Evolutionary conservation across 164 flowering plant species (phyloP).

Genomic region (Houttuynia cordata): DNA sequence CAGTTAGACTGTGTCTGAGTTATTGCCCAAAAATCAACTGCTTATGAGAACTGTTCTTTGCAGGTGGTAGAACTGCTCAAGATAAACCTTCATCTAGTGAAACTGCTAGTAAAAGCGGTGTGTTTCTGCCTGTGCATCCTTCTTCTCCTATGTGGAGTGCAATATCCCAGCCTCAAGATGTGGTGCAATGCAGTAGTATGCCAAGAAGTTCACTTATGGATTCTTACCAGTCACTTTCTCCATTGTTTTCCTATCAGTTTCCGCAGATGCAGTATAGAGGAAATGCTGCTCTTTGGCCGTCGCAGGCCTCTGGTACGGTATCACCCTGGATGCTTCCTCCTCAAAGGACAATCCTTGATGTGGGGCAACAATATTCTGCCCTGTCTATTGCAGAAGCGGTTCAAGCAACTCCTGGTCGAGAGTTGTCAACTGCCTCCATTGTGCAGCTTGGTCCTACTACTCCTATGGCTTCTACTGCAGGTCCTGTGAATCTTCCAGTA

Average conservation of each 20-base stretch:
- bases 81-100: slow-evolving; percentile 32
- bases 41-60: slow-evolving; percentile 8
- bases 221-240: slow-evolving; percentile 39
- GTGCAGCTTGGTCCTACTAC: slow-evolving; percentile 25
- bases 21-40: background rate
- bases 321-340: slow-evolving; percentile 57
- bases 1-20: background rate
- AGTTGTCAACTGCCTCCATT: slow-evolving; percentile 27
- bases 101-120: slow-evolving; percentile 34
- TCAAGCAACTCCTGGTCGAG: slow-evolving; percentile 47
- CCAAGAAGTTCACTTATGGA: slow-evolving; percentile 41
- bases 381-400: slow-evolving; percentile 46
- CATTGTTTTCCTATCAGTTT: slow-evolving; percentile 57
- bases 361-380: slow-evolving; percentile 32
- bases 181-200: slow-evolving; percentile 26
- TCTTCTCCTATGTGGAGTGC: slow-evolving; percentile 84
- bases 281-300: slow-evolving; percentile 45
- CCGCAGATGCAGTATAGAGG: slow-evolving; percentile 45
- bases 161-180: slow-evolving; percentile 19
- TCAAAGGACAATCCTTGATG: slow-evolving; percentile 34
- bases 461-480: slow-evolving; percentile 24
- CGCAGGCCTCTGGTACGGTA: slow-evolving; percentile 48
- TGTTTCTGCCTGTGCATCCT: slow-evolving; percentile 39
- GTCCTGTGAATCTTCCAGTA: slow-evolving; percentile 19
- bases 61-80: slow-evolving; percentile 45